phyloP scores from a whole-genome alignment of 148 eudicot species.

The Heliosperma pusillum region DNA sequence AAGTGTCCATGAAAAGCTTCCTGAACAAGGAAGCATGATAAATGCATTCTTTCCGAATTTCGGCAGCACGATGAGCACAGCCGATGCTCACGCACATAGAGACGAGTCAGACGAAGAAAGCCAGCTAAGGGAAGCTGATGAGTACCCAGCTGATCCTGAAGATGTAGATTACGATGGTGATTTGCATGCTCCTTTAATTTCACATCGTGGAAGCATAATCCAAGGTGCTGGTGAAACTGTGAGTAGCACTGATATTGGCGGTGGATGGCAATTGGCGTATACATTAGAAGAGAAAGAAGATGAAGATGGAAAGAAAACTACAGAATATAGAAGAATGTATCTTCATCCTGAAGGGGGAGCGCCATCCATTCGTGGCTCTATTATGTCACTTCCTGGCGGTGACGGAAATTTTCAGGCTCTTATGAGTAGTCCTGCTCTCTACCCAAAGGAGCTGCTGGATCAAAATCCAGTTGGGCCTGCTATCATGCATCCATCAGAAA shows the following conservation, averaged over 20 bases:
- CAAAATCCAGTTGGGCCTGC: conserved; percentile 61
- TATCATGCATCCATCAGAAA: conserved; percentile 56
- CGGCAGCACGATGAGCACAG: conserved; percentile 70
- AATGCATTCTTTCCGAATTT: conserved; percentile 56
- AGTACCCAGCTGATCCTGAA: conserved; percentile 32
- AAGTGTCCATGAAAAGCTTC: conserved; percentile 72
- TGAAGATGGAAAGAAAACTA: conserved; percentile 49
- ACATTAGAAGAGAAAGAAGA: conserved; percentile 51
- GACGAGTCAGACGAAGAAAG: conserved; percentile 87
- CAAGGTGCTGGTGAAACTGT: conserved; percentile 52
- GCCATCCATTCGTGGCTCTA: conserved; percentile 47
- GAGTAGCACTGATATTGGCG: conserved; percentile 52
- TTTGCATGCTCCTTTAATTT: conserved; percentile 60
- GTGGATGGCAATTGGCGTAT: conserved; percentile 76
- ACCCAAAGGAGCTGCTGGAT: conserved; percentile 44
- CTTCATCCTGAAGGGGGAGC: conserved; percentile 42
- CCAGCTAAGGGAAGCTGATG: conserved; percentile 42
- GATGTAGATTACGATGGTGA: conserved; percentile 57
- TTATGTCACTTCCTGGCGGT: conserved; percentile 50
- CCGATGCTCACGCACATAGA: conserved; percentile 35
- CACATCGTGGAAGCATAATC: conserved; percentile 54
- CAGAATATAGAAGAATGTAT: conserved; percentile 56
- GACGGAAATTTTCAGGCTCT: conserved; percentile 47
- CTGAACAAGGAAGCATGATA: conserved; percentile 63
- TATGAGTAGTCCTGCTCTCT: conserved; percentile 43